Base-by-base conservation (phyloP, 805 yeast genomes). In the Candida ascalaphidarum region DNA sequence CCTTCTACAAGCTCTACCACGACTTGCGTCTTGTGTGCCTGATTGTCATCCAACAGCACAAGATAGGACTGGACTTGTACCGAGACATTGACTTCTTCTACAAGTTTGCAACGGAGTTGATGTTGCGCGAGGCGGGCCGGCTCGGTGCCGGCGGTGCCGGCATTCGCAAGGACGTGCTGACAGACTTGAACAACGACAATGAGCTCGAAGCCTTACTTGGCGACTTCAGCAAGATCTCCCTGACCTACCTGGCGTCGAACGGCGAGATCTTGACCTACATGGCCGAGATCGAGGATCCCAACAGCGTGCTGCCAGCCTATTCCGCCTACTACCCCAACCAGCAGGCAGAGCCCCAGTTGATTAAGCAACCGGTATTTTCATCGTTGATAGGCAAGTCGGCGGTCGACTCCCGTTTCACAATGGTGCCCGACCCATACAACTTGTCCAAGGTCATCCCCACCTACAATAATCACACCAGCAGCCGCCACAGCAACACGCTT, bases 351-450 rank as follows among this genome's bases (percentile, higher is more conserved):
- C 18, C 18, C 6, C 38, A 37, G 11, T 70, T 71, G 12, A 70
- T 71, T 23, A 85, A 78, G 22, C 65, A 73, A 17, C 94, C 96
- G 10, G 61, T 92, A 27, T 89, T 92, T 48, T 70, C 95, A 5
- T 79, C 95, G 0, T 55, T 79, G 21, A 66, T 72, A 19, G 67
- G 71, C 17, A 80, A 74, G 43, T 83, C 96, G 0, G 59, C 69
- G 13, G 55, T 86, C 29, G 97, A 92, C 48, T 72, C 77, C 25
- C 73, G 95, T 36, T 77, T 74, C 27, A 72, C 81, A 2, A 56
- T 68, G 3, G 66, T 81, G 4, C 84, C 83, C 7, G 77, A 77
- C 17, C 77, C 78, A 10, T 78, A 82, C 44, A 65, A 68, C 26
- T 48, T 76, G n/a, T 62, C 86, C 18, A 77, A 76, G 35, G 73